Percentiles rank a stretch among this genome's conserved stretches.
Evolutionary conservation across 1,284 basidiomycete genomes (phyloP).

Genomic region (Marasmius tenuissimus): DNA sequence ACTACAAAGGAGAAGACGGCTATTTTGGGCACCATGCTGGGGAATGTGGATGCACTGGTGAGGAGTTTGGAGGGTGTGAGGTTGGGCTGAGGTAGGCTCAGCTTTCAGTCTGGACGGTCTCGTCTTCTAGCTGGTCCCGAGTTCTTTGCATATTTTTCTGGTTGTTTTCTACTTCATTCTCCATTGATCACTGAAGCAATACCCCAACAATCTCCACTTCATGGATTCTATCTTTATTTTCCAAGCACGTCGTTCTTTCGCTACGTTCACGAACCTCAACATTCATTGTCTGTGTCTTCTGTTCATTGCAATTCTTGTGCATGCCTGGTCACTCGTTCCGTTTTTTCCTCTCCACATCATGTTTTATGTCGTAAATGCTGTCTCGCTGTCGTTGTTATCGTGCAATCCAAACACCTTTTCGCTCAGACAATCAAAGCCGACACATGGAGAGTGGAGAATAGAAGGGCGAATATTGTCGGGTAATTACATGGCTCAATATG

Average conservation of each 20-base stretch:
- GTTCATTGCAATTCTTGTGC: no score
- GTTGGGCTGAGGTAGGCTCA: not conserved
- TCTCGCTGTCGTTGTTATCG: slow-evolving; percentile 1
- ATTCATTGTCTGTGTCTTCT: no score
- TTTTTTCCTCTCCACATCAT: not conserved
- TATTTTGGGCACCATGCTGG: slow-evolving; percentile 75
- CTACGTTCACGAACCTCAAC: no score
- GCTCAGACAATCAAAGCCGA: not conserved
- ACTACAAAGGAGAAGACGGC: slow-evolving; percentile 86
- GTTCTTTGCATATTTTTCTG: no score
- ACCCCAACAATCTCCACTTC: no score
- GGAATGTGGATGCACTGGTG: slow-evolving; percentile 86
- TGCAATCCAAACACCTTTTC: not conserved
- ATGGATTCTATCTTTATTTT: no score
- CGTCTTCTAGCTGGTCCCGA: not conserved
- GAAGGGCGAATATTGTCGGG: no score
- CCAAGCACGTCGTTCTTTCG: no score
- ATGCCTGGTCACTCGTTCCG: not conserved
- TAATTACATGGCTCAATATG: no score
- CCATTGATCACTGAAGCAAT: no score
- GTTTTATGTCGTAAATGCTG: slow-evolving; percentile 5
- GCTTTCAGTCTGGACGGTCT: slow-evolving; percentile 4
- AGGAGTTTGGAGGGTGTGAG: slow-evolving; percentile 61
- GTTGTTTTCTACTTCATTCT: no score
- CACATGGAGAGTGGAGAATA: no score